Percentiles rank a stretch among this genome's conserved stretches.
These are phyloP conservation scores for Xylaria sp. DNA, from an alignment of 2,329 filamentous ascomycete genomes.

Conservation along the genomic window DNA sequence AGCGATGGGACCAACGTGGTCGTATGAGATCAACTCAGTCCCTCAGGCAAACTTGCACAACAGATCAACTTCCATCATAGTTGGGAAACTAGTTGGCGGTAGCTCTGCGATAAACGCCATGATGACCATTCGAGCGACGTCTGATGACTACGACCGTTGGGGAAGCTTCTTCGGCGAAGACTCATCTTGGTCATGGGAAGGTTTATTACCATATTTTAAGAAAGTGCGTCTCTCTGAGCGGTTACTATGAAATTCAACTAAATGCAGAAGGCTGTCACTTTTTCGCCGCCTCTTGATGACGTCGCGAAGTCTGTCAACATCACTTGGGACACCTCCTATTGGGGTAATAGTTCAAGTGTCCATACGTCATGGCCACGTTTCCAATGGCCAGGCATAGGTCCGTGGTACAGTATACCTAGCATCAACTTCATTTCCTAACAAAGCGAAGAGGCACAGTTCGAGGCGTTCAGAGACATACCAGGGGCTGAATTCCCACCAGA, in stretches of 20 bases:
- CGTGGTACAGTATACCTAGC: not conserved
- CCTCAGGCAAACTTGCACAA: constrained; percentile 45
- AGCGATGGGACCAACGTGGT: constrained; percentile 43
- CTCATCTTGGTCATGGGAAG: constrained; percentile 50
- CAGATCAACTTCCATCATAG: constrained; percentile 39
- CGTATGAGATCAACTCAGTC: constrained; percentile 47
- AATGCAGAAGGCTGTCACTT: constrained; percentile 35
- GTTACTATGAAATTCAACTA: not conserved
- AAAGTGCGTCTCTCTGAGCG: constrained; percentile 42
- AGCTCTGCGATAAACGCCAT: constrained; percentile 49
- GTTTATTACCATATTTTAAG: constrained; percentile 50
- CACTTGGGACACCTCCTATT: constrained; percentile 51
- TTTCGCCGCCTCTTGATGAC: constrained; percentile 41
- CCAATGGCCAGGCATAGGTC: constrained; percentile 52
- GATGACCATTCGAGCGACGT: constrained; percentile 47
- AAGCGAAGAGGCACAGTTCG: constrained; percentile 46
- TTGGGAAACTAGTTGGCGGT: constrained; percentile 47
- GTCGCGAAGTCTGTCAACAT: constrained; percentile 48
- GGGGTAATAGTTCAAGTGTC: constrained; percentile 53
- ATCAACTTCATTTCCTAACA: constrained; percentile 8
- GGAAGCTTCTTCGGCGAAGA: constrained; percentile 48
- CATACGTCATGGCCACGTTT: constrained; percentile 54
- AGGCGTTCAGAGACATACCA: constrained; percentile 53
- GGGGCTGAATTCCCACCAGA: constrained; percentile 54
- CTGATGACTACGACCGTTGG: constrained; percentile 52